These are phyloP conservation scores for Calonectria pteridis DNA, from an alignment of 2,329 filamentous ascomycete species.

Conservation along the genomic window DNA sequence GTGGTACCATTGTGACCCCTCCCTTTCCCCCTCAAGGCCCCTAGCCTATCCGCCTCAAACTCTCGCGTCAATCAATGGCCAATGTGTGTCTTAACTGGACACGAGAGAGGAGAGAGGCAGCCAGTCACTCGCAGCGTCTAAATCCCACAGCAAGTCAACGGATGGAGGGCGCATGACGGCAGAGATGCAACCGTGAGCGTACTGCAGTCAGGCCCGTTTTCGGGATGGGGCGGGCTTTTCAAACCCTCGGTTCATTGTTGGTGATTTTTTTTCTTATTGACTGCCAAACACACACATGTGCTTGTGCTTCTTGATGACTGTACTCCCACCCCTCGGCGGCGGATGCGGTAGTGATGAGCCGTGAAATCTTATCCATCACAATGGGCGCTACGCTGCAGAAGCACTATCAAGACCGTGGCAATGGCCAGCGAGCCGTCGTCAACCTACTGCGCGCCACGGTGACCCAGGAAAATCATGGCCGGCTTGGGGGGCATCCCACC, in stretches of 20 bases:
- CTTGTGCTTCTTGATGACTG: not conserved
- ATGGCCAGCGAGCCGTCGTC: not conserved
- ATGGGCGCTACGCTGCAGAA: not conserved
- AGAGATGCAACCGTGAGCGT: not conserved
- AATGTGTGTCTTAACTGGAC: not conserved
- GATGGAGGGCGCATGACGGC: constrained; percentile 8
- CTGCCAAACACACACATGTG: not conserved
- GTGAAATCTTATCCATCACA: constrained; percentile 19
- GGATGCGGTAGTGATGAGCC: not conserved
- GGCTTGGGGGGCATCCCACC: not conserved
- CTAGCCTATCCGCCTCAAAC: not conserved
- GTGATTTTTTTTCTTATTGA: not conserved
- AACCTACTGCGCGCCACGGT: constrained; percentile 8
- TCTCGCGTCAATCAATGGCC: not conserved
- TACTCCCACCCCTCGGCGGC: not conserved
- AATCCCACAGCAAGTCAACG: not conserved
- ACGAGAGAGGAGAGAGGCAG: constrained; percentile 9
- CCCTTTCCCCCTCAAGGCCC: not conserved
- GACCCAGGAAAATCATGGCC: not conserved
- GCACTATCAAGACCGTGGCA: not conserved
- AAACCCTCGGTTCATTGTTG: not conserved
- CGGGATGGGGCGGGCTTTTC: not conserved
- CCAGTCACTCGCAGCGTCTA: not conserved
- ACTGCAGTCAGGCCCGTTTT: not conserved
- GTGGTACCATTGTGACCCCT: constrained; percentile 4